Evolutionary conservation across 2,329 filamentous ascomycete genomes (phyloP).

Genomic region (Mycosphaerella arachidis): DNA sequence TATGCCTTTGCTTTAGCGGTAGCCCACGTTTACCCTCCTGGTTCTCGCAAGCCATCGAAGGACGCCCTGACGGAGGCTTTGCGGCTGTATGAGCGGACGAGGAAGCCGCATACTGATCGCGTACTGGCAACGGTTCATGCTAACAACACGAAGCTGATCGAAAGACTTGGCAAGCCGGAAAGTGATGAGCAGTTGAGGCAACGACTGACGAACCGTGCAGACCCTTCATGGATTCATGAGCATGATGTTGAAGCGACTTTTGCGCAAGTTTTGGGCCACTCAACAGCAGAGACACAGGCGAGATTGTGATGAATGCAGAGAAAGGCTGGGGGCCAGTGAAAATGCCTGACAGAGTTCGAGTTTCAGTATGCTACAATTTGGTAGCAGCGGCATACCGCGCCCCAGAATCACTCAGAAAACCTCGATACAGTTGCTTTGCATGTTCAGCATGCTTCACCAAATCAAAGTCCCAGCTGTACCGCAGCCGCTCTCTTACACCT

Average conservation of each 20-base stretch:
- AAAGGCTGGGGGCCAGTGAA: not conserved
- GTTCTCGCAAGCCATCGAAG: constrained; percentile 4
- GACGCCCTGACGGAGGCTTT: constrained; percentile 19
- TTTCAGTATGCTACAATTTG: not conserved
- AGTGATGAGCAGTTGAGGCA: constrained; percentile 24
- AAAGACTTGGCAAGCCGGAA: constrained; percentile 19
- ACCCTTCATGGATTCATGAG: constrained; percentile 29
- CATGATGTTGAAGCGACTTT: constrained; percentile 25
- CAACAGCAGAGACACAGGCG: not conserved
- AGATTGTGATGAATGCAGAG: not conserved
- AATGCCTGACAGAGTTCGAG: not conserved
- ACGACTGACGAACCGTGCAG: constrained; percentile 20
- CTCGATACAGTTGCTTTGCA: constrained; percentile 10
- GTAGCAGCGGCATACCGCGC: not conserved
- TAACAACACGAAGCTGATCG: constrained; percentile 21
- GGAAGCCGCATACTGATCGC: constrained; percentile 35
- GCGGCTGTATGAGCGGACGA: constrained; percentile 33
- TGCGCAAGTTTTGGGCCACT: not conserved
- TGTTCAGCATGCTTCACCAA: constrained; percentile 20
- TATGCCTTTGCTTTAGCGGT: constrained; percentile 22
- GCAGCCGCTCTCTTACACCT: constrained; percentile 15
- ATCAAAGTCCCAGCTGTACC: constrained; percentile 26
- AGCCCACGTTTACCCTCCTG: constrained; percentile 4
- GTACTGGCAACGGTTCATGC: constrained; percentile 25
- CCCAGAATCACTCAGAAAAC: not conserved